Evolutionary conservation across 805 yeast species (phyloP).

Genomic region (Sugiyamaella qingdaonensis): DNA sequence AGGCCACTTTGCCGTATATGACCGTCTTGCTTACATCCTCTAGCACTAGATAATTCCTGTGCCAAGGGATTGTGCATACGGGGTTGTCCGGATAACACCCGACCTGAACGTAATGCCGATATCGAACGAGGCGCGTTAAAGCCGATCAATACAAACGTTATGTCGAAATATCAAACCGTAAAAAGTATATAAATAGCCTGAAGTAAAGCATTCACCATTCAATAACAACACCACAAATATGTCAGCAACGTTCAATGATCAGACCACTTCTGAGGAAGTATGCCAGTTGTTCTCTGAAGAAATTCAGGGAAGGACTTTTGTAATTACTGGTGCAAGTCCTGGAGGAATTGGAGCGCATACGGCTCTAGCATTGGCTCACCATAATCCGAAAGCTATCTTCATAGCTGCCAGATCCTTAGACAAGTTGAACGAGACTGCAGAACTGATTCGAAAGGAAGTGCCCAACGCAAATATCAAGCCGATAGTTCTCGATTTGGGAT

Average conservation of each 20-base stretch:
- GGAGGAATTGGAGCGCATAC: slow-evolving; percentile 20
- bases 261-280: slow-evolving; percentile 12
- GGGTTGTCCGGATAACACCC: too few relatives aligned
- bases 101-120: too few relatives aligned
- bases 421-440: slow-evolving; percentile 10
- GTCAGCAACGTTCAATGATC: not conserved
- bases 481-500: slow-evolving; percentile 17
- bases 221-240: not conserved
- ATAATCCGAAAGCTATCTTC: slow-evolving; percentile 9
- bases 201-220: too few relatives aligned
- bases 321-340: slow-evolving; percentile 15
- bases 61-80: too few relatives aligned
- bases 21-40: too few relatives aligned
- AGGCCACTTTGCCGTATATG: too few relatives aligned
- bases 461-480: slow-evolving; percentile 10
- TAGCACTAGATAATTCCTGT: too few relatives aligned
- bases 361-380: slow-evolving; percentile 8
- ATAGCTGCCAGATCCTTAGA: slow-evolving; percentile 8
- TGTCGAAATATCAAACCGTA: too few relatives aligned
- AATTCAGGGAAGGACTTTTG: slow-evolving; percentile 11
- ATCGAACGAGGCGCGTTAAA: too few relatives aligned
- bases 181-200: too few relatives aligned
- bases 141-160: too few relatives aligned
- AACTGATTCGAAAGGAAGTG: slow-evolving; percentile 4
- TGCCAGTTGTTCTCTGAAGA: slow-evolving; percentile 2